Percentiles rank a stretch among this genome's conserved stretches.
Evolutionary conservation across 2,329 filamentous ascomycete species (phyloP).

Genomic region (Emericellopsis atlantica): DNA sequence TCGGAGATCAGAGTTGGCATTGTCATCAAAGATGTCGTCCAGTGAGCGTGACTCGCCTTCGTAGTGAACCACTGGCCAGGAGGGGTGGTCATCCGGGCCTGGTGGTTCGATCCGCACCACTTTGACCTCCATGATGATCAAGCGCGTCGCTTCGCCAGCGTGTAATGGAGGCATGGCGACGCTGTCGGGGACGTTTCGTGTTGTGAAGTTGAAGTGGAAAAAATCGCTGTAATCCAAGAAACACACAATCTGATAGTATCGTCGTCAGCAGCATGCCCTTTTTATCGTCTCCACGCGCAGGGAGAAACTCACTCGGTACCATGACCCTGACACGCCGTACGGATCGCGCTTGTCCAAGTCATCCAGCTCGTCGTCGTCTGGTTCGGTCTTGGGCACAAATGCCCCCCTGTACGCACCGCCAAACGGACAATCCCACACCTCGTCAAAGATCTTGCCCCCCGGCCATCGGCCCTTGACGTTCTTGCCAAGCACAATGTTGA

Average conservation of each 20-base stretch:
- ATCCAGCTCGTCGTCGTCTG: slow-evolving; percentile 15
- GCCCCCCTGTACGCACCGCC: slow-evolving; percentile 39
- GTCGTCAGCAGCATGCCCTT: background rate
- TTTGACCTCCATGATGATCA: slow-evolving; percentile 56
- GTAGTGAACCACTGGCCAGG: slow-evolving; percentile 56
- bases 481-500: slow-evolving; percentile 54
- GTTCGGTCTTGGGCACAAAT: slow-evolving; percentile 20
- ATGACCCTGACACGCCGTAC: slow-evolving; percentile 58
- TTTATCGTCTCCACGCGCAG: background rate
- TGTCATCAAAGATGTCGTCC: slow-evolving; percentile 54
- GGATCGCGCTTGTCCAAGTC: slow-evolving; percentile 48
- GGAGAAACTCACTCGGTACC: slow-evolving; percentile 44
- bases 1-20: slow-evolving; percentile 52
- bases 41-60: slow-evolving; percentile 47
- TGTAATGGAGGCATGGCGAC: slow-evolving; percentile 40
- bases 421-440: slow-evolving; percentile 44
- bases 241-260: slow-evolving; percentile 11
- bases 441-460: slow-evolving; percentile 30
- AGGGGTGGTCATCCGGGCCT: slow-evolving; percentile 41
- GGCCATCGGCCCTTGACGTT: slow-evolving; percentile 43
- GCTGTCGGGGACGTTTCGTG: slow-evolving; percentile 22
- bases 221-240: slow-evolving; percentile 60
- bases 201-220: slow-evolving; percentile 58
- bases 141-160: slow-evolving; percentile 53
- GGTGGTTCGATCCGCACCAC: slow-evolving; percentile 49